phyloP scores from a whole-genome alignment of 768 basidiomycete genomes.

The Panaeolus cyanescens region DNA sequence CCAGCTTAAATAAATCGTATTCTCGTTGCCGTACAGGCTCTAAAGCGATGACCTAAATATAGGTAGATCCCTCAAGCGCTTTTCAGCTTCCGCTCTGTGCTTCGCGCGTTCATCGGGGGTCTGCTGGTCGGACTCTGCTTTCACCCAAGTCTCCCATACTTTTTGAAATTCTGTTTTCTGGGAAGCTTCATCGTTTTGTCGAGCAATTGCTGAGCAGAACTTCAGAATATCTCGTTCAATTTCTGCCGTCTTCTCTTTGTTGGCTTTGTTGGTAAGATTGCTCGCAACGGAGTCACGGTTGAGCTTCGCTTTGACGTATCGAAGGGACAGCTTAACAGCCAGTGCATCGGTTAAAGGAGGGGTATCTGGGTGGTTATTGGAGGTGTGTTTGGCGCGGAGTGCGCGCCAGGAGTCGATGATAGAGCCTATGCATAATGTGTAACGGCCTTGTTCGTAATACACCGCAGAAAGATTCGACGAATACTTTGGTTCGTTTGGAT shows the following conservation, averaged over 20 bases:
- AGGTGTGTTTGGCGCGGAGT: slow-evolving; percentile 6
- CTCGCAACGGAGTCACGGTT: background rate
- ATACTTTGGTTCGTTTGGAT: slow-evolving; percentile 18
- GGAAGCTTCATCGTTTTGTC: background rate
- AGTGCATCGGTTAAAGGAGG: slow-evolving; percentile 5
- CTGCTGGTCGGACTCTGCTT: slow-evolving; percentile 10
- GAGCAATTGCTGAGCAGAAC: background rate
- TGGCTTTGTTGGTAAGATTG: background rate
- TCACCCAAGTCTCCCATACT: background rate
- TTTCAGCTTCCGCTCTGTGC: slow-evolving; percentile 7
- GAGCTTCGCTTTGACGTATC: slow-evolving; percentile 7
- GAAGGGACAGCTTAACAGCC: slow-evolving; percentile 8
- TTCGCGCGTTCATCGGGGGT: slow-evolving; percentile 8
- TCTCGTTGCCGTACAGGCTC: too few relatives aligned
- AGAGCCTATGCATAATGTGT: slow-evolving; percentile 11
- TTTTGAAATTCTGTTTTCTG: background rate
- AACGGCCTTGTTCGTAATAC: slow-evolving; percentile 19
- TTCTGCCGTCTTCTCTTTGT: background rate
- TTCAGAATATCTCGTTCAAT: background rate
- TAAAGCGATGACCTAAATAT: slow-evolving; percentile 14
- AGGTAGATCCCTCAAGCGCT: slow-evolving; percentile 13
- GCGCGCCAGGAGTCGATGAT: slow-evolving; percentile 11
- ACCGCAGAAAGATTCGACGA: slow-evolving; percentile 24
- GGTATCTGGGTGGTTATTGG: slow-evolving; percentile 3
- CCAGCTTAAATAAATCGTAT: too few relatives aligned